Base-by-base conservation (phyloP, 2,329 filamentous ascomycete genomes). In the Hymenoscyphus salicellus region DNA sequence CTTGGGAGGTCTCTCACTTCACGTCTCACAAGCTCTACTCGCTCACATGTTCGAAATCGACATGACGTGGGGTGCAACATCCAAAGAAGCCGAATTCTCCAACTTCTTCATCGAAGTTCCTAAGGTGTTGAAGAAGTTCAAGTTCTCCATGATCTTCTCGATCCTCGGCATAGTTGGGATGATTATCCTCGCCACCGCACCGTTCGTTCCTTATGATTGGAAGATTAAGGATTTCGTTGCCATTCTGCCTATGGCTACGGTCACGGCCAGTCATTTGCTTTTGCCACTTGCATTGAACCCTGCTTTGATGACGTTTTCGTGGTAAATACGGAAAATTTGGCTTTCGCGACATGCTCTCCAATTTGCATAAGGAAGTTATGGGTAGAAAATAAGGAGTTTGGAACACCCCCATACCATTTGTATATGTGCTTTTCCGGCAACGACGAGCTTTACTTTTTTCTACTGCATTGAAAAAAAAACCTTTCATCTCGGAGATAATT, bases 101-200 rank as follows among this genome's bases (percentile, higher is more conserved):
- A 90, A 92, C 77, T 96, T 96, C 78, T 94, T 93, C 78, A 89
- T 91, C 66, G 92, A 95, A 75, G 85, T 93, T 20, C 89, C 89
- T 38, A 90, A 89, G 75, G 90, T 96, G 49, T 76, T 94, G 71
- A 89, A 88, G 78, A 88, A 86, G 74, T 92, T 92, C 77, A 86
- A 89, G 76, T 81, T 77, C 71, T 74, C 72, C 70, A 66, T 76
- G 79, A 65, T 74, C 69, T 58, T 70, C 74, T 66, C 66, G 74
- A 46, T 76, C 41, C 63, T 65, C 32, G 70, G 93, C 89, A 79
- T 91, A 85, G 77, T 86, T 83, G 62, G 66, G 1, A 72, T 74
- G 63, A 90, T 92, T 75, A 73, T 85, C 57, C 86, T 91, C 70
- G 81, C 85, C 1, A 74, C 86, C 38, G 88, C 81, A 0, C 79